These are phyloP conservation scores for Paraphaeosphaeria minitans DNA, from an alignment of 2,329 filamentous ascomycete genomes.

Conservation along the genomic window DNA sequence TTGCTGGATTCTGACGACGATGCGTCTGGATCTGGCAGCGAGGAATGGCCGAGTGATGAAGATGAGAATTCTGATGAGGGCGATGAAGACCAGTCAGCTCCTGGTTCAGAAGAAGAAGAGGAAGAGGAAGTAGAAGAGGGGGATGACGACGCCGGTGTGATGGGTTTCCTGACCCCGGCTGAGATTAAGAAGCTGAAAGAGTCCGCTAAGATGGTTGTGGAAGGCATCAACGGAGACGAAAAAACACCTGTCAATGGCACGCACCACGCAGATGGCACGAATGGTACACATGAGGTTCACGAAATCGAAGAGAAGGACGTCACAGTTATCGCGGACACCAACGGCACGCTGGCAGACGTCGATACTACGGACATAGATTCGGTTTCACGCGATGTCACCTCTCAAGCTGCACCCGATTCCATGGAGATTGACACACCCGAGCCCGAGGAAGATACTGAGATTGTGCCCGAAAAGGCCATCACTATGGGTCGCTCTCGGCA, in stretches of 20 bases:
- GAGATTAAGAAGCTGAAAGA: slow-evolving; percentile 45
- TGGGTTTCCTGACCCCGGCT: slow-evolving; percentile 41
- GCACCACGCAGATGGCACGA: slow-evolving; percentile 38
- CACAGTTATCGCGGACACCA: slow-evolving; percentile 41
- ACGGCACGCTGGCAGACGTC: slow-evolving; percentile 18
- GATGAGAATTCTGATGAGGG: slow-evolving; percentile 43
- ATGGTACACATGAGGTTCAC: slow-evolving; percentile 33
- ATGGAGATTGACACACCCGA: slow-evolving; percentile 23
- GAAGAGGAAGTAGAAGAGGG: slow-evolving; percentile 36
- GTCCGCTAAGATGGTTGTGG: slow-evolving; percentile 32
- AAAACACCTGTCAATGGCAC: slow-evolving; percentile 18
- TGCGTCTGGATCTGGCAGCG: slow-evolving; percentile 40
- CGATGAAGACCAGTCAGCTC: slow-evolving; percentile 28
- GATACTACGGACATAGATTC: neutral
- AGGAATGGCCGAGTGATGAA: slow-evolving; percentile 39
- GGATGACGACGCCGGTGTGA: slow-evolving; percentile 40
- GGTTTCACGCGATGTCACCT: slow-evolving; percentile 17
- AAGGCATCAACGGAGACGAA: slow-evolving; percentile 48
- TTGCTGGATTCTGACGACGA: slow-evolving; percentile 46
- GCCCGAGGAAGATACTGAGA: slow-evolving; percentile 21
- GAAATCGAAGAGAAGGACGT: slow-evolving; percentile 51
- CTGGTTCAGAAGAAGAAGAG: slow-evolving; percentile 42
- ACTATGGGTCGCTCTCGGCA: slow-evolving; percentile 32
- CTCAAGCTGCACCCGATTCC: slow-evolving; percentile 5
- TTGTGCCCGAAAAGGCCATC: slow-evolving; percentile 19